Conservation (phyloP, 331 rosid genomes). For the Malus hybrid region DNA sequence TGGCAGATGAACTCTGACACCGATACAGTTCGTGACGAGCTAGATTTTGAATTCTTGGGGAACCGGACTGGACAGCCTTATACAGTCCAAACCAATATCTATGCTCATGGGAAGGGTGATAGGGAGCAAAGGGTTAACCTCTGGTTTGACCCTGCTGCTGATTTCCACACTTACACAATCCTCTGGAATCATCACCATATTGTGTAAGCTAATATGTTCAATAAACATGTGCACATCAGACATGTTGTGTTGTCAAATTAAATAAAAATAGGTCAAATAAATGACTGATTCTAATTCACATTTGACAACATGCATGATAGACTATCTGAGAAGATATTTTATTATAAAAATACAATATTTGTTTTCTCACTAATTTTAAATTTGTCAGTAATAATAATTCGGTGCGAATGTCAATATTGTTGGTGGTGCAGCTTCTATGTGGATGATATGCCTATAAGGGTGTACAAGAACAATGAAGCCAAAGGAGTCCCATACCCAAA, state of each 20-base stretch:
- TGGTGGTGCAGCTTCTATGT: constrained; percentile 51
- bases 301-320: too few species aligned
- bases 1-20: constrained; percentile 84
- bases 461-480: constrained; percentile 70
- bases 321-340: too few species aligned
- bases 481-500: constrained; percentile 63
- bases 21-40: constrained; percentile 57
- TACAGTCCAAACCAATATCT: constrained; percentile 86
- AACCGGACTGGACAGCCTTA: constrained; percentile 77
- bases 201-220: constrained; percentile 35
- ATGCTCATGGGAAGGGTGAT: constrained; percentile 70
- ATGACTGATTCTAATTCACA: background rate
- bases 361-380: too few species aligned
- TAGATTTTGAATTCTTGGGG: constrained; percentile 90
- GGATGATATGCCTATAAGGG: constrained; percentile 67
- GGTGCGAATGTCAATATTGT: background rate
- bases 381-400: background rate
- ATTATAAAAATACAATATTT: background rate
- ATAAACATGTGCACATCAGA: background rate
- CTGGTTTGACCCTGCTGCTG: constrained; percentile 79
- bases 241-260: background rate
- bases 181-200: constrained; percentile 58
- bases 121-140: constrained; percentile 84
- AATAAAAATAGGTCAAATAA: background rate
- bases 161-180: constrained; percentile 66